These are phyloP conservation scores for Mycena crocata DNA, from an alignment of 768 basidiomycete genomes.

Conservation along the genomic window DNA sequence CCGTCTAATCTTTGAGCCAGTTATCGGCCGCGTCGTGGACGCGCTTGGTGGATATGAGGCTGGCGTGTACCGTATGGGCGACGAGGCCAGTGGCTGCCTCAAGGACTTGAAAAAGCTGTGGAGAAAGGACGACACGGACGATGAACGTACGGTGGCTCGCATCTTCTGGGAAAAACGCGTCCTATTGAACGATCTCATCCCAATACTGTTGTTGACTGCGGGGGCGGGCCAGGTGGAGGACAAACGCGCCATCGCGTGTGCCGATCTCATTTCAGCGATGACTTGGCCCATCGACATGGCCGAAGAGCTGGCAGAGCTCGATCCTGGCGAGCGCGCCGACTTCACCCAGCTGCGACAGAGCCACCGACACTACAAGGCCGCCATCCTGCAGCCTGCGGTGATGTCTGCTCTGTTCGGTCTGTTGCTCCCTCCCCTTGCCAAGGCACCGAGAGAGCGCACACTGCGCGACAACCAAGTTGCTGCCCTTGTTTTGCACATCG, in stretches of 20 bases:
- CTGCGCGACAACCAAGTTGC: slow-evolving; percentile 89
- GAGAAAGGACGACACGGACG: slow-evolving; percentile 97
- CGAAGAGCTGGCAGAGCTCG: slow-evolving; percentile 92
- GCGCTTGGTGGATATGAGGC: slow-evolving; percentile 84
- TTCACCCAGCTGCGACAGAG: slow-evolving; percentile 86
- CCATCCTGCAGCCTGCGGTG: slow-evolving; percentile 74
- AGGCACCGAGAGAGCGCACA: slow-evolving; percentile 71
- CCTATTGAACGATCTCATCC: slow-evolving; percentile 87
- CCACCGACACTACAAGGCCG: slow-evolving; percentile 91
- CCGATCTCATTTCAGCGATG: slow-evolving; percentile 95
- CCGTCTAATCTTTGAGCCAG: slow-evolving; percentile 70
- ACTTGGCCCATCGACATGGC: slow-evolving; percentile 99
- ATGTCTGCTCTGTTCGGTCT: slow-evolving; percentile 81
- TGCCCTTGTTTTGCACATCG: slow-evolving; percentile 86
- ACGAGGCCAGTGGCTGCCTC: slow-evolving; percentile 85
- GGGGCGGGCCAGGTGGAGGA: slow-evolving; percentile 84
- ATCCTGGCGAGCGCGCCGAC: slow-evolving; percentile 83
- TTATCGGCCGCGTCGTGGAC: slow-evolving; percentile 80
- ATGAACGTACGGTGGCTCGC: slow-evolving; percentile 94
- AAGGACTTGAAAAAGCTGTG: slow-evolving; percentile 96
- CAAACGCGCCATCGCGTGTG: slow-evolving; percentile 83
- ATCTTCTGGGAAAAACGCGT: slow-evolving; percentile 92
- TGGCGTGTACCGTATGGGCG: slow-evolving; percentile 78
- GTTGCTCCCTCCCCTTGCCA: slow-evolving; percentile 82
- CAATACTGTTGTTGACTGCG: slow-evolving; percentile 85